Conservation (phyloP, 768 basidiomycete species). For the Termitomyces sp. region DNA sequence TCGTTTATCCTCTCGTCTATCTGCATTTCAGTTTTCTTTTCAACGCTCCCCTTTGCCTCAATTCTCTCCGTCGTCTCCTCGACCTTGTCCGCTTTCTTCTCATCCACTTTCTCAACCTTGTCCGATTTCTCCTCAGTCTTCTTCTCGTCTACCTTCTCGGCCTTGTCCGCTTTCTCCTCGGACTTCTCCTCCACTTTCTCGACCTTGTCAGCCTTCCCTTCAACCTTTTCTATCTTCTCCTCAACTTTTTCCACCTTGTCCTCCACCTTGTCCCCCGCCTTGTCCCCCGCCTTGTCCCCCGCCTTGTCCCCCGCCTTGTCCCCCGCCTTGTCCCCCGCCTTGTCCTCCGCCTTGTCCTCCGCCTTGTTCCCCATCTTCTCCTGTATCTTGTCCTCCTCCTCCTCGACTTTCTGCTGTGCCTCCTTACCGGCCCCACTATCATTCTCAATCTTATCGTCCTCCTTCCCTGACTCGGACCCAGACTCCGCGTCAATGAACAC, state of each 20-base stretch:
- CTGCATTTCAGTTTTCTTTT: neutral
- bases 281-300: neutral
- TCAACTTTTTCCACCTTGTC: neutral
- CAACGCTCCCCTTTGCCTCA: slow-evolving; percentile 3
- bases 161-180: neutral
- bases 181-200: neutral
- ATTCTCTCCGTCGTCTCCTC: neutral
- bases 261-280: neutral
- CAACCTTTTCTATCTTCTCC: neutral
- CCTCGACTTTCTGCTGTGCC: neutral
- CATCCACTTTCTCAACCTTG: neutral
- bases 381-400: neutral
- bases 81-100: neutral
- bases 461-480: slow-evolving; percentile 1
- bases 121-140: neutral
- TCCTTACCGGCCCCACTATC: slow-evolving; percentile 1
- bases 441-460: neutral
- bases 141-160: neutral
- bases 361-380: neutral
- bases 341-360: slow-evolving; percentile 1
- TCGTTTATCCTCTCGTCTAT: neutral
- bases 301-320: neutral
- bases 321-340: neutral
- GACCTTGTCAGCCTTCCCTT: neutral
- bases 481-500: slow-evolving; percentile 6